Conservation (phyloP, 2,329 filamentous ascomycete species). For the Trichoderma semiorbis region DNA sequence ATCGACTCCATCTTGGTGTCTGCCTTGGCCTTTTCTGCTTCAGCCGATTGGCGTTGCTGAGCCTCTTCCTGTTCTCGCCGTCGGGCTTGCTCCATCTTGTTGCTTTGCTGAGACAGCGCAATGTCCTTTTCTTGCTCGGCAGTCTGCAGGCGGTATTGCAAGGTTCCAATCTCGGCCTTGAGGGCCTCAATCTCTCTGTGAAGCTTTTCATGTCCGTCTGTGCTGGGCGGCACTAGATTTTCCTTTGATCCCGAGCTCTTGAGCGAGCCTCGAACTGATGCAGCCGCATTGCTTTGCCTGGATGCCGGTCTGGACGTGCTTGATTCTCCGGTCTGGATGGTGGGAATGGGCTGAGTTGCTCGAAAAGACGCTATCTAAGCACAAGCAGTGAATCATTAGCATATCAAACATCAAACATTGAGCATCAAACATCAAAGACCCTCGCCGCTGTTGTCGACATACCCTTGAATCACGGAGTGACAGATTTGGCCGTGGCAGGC, state of each 20-base stretch:
- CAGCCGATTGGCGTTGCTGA: slow-evolving; percentile 59
- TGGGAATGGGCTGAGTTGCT: slow-evolving; percentile 54
- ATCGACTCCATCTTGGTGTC: slow-evolving; percentile 48
- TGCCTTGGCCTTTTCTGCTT: slow-evolving; percentile 51
- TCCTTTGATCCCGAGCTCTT: slow-evolving; percentile 58
- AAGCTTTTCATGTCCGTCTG: slow-evolving; percentile 57
- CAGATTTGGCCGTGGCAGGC: slow-evolving; percentile 36
- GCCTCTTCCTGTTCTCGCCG: slow-evolving; percentile 83
- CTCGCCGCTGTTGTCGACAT: slow-evolving; percentile 23
- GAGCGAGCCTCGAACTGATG: slow-evolving; percentile 47
- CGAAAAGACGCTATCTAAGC: slow-evolving; percentile 45
- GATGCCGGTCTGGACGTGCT: slow-evolving; percentile 36
- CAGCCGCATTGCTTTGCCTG: slow-evolving; percentile 39
- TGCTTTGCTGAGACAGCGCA: slow-evolving; percentile 71
- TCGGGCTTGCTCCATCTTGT: slow-evolving; percentile 77
- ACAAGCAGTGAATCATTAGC: neutral
- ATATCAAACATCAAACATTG: neutral
- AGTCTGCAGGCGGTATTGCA: slow-evolving; percentile 84
- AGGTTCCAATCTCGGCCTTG: slow-evolving; percentile 81
- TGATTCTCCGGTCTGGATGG: slow-evolving; percentile 55
- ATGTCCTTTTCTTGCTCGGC: slow-evolving; percentile 86
- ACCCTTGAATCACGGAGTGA: slow-evolving; percentile 39
- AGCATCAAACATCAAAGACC: neutral
- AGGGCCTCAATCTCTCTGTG: slow-evolving; percentile 67
- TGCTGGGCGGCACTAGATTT: slow-evolving; percentile 56